Base-by-base conservation (phyloP, 768 basidiomycete genomes). In the Podaxis carcinomalis region DNA sequence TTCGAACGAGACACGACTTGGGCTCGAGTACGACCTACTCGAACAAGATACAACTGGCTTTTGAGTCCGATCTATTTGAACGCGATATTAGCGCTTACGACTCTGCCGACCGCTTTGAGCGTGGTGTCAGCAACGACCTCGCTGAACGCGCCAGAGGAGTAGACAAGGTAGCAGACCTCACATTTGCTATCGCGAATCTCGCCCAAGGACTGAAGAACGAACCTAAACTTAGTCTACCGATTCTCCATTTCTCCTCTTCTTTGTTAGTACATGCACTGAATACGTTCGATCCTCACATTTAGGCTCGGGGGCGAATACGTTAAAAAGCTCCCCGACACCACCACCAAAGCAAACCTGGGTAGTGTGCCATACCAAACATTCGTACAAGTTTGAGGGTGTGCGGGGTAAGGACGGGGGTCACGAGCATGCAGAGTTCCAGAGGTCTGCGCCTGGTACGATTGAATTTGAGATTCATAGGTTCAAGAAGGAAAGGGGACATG, bases 391-490 rank as follows among this genome's bases (percentile, higher is more conserved):
- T 37, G 61, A 59, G 21, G 64, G 64, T 6, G 36, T 27, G 28
- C 14, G 42, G 36, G 62, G 62, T 23, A 46, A 28, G 9, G 64
- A 62, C 23, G 62, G 64, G 64, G 51, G 16, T 11, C 61, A 65
- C 19, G n/a, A 39, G 13, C 61, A 65, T 35, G 46, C 44, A 9
- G 53, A 55, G 11, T 23, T 32, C 44, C 44, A 21, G 35, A 57
- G 35, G 35, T 44, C 21, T 36, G 50, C 13, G 36, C 44, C 44
- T 5, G 56, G 23, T 19, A 21, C 51, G 10, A 54, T 23, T 25
- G 68, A 67, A 13, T 69, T 59, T 58, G 68, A 70, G 50, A 66
- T 70, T 25, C 66, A 70, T 56, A 67, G 64, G 62, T 63, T 66
- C 63, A 65, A 64, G 37, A 40, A 55, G 16, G 69, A 51, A 62